phyloP scores from a whole-genome alignment of 768 basidiomycete species.

The Boletus rubescentipes region DNA sequence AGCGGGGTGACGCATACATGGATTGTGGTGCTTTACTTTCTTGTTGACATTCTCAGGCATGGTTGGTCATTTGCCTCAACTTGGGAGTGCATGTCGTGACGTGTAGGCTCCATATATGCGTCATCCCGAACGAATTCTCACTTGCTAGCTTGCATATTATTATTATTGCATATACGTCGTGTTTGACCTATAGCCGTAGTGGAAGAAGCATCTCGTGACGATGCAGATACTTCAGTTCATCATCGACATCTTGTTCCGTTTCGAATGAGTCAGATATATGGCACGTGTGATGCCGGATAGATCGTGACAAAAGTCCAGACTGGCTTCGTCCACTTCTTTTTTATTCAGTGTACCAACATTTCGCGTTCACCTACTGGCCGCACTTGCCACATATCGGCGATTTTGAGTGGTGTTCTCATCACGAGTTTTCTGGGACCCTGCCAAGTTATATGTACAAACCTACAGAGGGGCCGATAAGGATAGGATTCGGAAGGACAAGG shows the following conservation, averaged over 20 bases:
- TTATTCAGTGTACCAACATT: slow-evolving; percentile 26
- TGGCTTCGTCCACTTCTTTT: neutral
- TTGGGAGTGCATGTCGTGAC: slow-evolving; percentile 90
- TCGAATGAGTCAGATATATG: slow-evolving; percentile 19
- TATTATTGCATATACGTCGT: slow-evolving; percentile 58
- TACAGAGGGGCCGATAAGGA: slow-evolving; percentile 12
- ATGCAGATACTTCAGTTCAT: slow-evolving; percentile 30
- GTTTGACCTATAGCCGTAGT: slow-evolving; percentile 8
- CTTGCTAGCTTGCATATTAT: slow-evolving; percentile 62
- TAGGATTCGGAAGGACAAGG: neutral
- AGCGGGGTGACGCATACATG: slow-evolving; percentile 57
- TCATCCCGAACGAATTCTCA: neutral
- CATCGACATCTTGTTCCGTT: slow-evolving; percentile 22
- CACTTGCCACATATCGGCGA: slow-evolving; percentile 25
- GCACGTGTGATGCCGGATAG: neutral
- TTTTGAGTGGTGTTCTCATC: slow-evolving; percentile 18
- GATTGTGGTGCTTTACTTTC: neutral
- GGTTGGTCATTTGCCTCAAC: slow-evolving; percentile 88
- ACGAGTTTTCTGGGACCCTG: slow-evolving; percentile 21
- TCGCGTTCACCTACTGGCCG: slow-evolving; percentile 25
- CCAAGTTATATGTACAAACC: slow-evolving; percentile 26
- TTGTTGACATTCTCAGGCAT: slow-evolving; percentile 55
- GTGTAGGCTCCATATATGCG: slow-evolving; percentile 57
- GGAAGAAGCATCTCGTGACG: slow-evolving; percentile 28
- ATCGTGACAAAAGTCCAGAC: neutral